phyloP scores from a whole-genome alignment of 139 green algal genomes.

The Choricystis sp. region DNA sequence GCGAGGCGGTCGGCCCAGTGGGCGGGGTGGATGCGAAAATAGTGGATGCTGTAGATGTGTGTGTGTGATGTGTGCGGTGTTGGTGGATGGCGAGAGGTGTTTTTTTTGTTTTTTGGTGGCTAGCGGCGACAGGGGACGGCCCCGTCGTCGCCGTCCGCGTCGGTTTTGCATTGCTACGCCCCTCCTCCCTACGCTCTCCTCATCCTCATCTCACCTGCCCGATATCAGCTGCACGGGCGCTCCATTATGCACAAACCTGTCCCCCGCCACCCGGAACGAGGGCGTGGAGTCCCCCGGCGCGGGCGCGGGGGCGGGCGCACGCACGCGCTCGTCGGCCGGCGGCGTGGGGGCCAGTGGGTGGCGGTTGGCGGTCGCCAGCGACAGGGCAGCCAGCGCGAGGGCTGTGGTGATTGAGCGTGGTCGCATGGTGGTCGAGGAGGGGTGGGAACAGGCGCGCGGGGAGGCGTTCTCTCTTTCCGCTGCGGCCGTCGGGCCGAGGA shows the following conservation, averaged over 20 bases:
- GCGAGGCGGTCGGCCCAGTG: slow-evolving; percentile 34
- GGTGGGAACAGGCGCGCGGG: no score
- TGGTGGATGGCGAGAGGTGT: not conserved
- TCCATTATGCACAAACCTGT: slow-evolving; percentile 23
- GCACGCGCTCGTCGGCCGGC: no score
- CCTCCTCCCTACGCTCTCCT: not conserved
- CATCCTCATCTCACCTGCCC: slow-evolving; percentile 10
- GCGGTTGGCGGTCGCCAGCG: no score
- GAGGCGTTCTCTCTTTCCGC: no score
- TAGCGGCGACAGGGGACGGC: not conserved
- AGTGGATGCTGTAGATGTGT: slow-evolving; percentile 26
- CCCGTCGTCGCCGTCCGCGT: no score
- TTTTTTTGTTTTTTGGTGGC: no score
- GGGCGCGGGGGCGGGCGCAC: no score
- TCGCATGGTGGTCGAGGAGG: no score
- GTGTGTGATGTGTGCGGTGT: not conserved
- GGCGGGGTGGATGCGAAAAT: slow-evolving; percentile 27
- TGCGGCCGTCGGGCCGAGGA: no score
- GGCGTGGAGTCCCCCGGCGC: not conserved
- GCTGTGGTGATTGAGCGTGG: no score
- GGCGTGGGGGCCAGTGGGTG: no score
- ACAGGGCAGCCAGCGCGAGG: no score
- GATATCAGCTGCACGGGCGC: slow-evolving; percentile 22
- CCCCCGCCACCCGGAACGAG: slow-evolving; percentile 14
- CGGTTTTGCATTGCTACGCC: not conserved